Percentiles rank a stretch among this genome's conserved stretches.
Conservation (phyloP, 768 basidiomycete species). For the Lactifluus rugatus region DNA sequence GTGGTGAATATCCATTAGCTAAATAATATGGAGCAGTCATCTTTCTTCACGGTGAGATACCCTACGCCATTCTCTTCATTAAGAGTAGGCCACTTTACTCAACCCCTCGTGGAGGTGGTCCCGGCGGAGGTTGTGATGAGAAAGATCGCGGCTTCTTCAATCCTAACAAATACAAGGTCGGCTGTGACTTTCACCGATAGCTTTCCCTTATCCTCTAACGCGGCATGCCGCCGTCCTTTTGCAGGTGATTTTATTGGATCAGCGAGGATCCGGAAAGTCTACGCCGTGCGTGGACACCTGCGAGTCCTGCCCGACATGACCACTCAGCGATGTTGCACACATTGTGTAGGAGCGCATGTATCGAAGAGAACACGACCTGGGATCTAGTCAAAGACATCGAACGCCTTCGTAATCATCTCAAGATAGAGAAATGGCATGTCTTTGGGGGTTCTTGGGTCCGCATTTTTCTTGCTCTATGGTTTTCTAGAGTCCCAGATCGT, state of each 20-base stretch:
- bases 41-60: conserved; percentile 18
- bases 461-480: not conserved
- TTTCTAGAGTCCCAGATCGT: not conserved
- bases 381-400: conserved; percentile 88
- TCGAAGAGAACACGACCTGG: conserved; percentile 91
- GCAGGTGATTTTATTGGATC: conserved; percentile 82
- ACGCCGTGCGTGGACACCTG: conserved; percentile 49
- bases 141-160: conserved; percentile 76
- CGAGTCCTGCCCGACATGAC: not conserved
- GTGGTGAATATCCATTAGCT: not conserved
- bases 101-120: conserved; percentile 43
- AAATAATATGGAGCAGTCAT: conserved; percentile 10
- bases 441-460: conserved; percentile 90
- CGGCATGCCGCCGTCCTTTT: not conserved
- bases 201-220: not conserved
- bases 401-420: conserved; percentile 62
- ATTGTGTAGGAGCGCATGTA: conserved; percentile 48
- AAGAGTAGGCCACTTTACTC: not conserved
- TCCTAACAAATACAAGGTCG: conserved; percentile 73
- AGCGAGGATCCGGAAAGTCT: conserved; percentile 81
- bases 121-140: conserved; percentile 64
- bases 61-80: not conserved
- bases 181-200: conserved; percentile 1
- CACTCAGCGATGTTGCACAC: conserved; percentile 5
- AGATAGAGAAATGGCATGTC: conserved; percentile 83